Percentiles rank a stretch among this genome's conserved stretches.
Conservation (phyloP, 257 asterid genomes). For the Primulina eburnea region DNA sequence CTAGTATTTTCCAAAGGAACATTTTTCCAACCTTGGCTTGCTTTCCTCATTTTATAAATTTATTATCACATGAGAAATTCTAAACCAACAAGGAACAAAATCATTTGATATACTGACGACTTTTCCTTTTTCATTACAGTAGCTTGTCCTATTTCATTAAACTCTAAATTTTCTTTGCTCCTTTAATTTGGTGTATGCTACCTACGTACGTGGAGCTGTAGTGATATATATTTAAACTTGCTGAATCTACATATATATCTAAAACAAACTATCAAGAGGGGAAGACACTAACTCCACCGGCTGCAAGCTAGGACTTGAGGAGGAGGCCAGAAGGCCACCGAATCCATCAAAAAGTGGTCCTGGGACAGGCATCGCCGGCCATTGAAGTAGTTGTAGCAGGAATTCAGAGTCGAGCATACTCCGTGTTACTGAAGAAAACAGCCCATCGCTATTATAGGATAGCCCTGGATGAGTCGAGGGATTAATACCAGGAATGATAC, state of each 20-base stretch:
- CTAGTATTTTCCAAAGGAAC: no score
- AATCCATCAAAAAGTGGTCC: neutral
- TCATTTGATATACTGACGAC: neutral
- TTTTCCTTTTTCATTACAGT: neutral
- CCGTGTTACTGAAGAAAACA: neutral
- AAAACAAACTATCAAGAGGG: neutral
- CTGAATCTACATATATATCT: neutral
- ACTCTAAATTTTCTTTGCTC: neutral
- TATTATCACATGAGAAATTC: neutral
- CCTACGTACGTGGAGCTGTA: no score
- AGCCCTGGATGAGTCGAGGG: neutral
- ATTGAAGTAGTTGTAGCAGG: neutral
- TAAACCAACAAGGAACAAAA: neutral
- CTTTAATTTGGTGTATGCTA: no score
- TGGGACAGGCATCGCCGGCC: neutral
- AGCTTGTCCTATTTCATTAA: neutral
- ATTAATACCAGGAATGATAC: neutral
- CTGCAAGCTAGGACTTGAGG: neutral
- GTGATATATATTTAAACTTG: no score
- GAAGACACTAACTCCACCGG: neutral
- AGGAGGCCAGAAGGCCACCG: neutral
- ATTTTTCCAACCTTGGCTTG: neutral
- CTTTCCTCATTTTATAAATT: neutral
- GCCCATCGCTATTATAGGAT: neutral
- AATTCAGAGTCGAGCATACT: neutral